Conservation (phyloP, 2,329 filamentous ascomycete species). For the Fusarium sp. region DNA sequence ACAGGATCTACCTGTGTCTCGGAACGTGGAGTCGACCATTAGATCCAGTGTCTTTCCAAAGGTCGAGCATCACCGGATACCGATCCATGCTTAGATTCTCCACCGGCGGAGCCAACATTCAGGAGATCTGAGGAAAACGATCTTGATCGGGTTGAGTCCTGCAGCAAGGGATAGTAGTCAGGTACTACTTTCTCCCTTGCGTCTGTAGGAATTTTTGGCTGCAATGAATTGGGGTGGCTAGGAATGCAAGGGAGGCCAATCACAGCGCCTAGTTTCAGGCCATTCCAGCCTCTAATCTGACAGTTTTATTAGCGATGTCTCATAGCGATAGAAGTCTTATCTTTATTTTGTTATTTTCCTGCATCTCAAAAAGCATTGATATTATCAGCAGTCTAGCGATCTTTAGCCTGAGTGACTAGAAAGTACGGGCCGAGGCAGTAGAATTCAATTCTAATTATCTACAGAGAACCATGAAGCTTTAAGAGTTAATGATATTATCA, state of each 20-base stretch:
- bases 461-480: too few relatives aligned
- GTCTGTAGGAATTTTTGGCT: constrained; percentile 4
- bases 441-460: too few relatives aligned
- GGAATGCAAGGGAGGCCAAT: constrained; percentile 12
- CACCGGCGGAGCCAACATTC: neutral
- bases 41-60: constrained; percentile 1
- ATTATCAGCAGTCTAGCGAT: too few relatives aligned
- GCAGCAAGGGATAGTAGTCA: neutral
- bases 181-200: neutral
- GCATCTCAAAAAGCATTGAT: neutral
- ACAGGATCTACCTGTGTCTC: neutral
- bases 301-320: constrained; percentile 23
- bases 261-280: neutral
- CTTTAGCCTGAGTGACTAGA: too few relatives aligned
- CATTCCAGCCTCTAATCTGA: constrained; percentile 11
- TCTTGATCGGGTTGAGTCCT: neutral
- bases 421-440: too few relatives aligned
- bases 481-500: too few relatives aligned
- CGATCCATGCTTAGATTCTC: constrained; percentile 23
- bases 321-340: neutral
- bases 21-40: neutral
- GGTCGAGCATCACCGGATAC: constrained; percentile 17
- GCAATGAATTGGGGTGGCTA: neutral
- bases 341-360: neutral
- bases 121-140: neutral